Evolutionary conservation across 257 asterid genomes (phyloP).

Genomic region (Gardenia jasminoides): DNA sequence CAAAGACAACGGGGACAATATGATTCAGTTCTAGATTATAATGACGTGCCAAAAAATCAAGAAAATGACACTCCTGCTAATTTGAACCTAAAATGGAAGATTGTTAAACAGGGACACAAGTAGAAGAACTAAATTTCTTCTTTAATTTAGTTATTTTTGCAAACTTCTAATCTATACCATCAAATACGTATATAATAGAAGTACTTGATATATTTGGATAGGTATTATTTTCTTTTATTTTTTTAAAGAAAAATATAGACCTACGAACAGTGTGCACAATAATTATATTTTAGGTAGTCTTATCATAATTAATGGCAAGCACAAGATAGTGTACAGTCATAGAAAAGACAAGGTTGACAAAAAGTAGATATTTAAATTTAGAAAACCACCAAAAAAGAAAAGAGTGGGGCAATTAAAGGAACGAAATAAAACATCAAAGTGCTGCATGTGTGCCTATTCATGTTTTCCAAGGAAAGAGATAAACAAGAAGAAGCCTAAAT

Average conservation of each 20-base stretch:
- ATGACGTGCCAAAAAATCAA: background rate
- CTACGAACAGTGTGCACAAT: constrained; percentile 7
- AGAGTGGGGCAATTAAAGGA: constrained; percentile 3
- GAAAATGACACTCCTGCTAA: background rate
- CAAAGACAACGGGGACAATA: background rate
- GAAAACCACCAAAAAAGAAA: constrained; percentile 4
- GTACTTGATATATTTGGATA: background rate
- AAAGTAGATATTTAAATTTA: constrained; percentile 31
- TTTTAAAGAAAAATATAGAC: background rate
- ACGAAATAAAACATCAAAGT: background rate
- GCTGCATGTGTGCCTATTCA: background rate
- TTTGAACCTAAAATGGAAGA: background rate
- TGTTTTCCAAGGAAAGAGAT: background rate
- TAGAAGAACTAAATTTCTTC: constrained; percentile 2
- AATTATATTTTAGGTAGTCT: background rate
- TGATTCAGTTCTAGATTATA: constrained; percentile 9
- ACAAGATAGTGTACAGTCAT: constrained; percentile 61
- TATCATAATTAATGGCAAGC: constrained; percentile 33
- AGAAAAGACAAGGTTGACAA: constrained; percentile 45
- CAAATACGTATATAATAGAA: background rate
- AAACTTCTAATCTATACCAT: background rate
- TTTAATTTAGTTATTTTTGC: background rate
- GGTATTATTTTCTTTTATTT: too few species aligned
- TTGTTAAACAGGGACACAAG: background rate
- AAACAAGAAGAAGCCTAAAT: background rate